These are phyloP conservation scores for Populus davidiana DNA, from an alignment of 345 rosid genomes.

Conservation along the genomic window DNA sequence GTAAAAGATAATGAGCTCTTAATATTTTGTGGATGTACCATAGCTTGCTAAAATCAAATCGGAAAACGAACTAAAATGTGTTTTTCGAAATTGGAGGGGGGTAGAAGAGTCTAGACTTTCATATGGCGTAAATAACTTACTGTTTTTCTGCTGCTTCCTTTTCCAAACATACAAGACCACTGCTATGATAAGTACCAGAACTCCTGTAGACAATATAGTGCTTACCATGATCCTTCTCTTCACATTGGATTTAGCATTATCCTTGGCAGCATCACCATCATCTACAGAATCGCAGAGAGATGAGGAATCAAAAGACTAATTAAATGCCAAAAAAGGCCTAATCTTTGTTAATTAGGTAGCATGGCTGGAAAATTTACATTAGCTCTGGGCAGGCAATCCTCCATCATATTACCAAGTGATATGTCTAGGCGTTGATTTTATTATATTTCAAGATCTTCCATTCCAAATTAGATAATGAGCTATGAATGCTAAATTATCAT, in stretches of 20 bases:
- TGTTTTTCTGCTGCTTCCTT: neutral
- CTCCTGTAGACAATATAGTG: neutral
- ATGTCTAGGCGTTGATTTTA: neutral
- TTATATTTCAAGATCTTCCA: neutral
- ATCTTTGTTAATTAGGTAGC: too few relatives aligned
- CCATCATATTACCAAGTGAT: neutral
- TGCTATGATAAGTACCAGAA: neutral
- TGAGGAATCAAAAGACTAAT: neutral
- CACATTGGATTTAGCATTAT: neutral
- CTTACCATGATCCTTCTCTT: neutral
- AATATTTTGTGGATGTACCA: too few relatives aligned
- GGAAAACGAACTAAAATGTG: too few relatives aligned
- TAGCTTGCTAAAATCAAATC: too few relatives aligned
- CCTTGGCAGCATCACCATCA: neutral
- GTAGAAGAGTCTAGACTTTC: too few relatives aligned
- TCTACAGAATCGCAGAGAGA: neutral
- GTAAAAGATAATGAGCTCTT: too few relatives aligned
- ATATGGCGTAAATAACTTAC: neutral
- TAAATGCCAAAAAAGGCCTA: too few relatives aligned
- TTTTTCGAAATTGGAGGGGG: neutral
- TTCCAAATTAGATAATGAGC: neutral
- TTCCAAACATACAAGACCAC: neutral
- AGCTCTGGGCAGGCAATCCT: neutral
- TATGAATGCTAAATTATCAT: neutral
- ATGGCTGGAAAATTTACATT: neutral